Conservation (phyloP, 1,139 yeast genomes). For the Suhomyces choctaworum region DNA sequence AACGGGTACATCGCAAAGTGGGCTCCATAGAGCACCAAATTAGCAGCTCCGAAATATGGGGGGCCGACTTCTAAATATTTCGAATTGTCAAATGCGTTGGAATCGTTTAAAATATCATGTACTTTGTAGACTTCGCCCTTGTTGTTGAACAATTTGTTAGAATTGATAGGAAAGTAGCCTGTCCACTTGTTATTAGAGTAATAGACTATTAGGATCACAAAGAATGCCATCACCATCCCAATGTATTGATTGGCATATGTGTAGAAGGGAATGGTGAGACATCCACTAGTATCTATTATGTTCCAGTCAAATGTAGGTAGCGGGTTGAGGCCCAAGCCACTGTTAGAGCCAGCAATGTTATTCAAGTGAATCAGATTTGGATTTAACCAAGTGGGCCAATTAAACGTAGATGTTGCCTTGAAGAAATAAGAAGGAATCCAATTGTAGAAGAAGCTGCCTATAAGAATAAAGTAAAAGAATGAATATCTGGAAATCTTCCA, state of each 20-base stretch:
- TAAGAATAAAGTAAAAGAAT: slow-evolving; percentile 38
- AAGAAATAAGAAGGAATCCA: slow-evolving; percentile 47
- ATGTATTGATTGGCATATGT: slow-evolving; percentile 40
- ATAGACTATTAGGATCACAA: slow-evolving; percentile 46
- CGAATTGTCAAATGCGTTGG: slow-evolving; percentile 37
- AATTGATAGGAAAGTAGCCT: slow-evolving; percentile 55
- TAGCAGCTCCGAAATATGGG: slow-evolving; percentile 61
- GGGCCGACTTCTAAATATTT: slow-evolving; percentile 51
- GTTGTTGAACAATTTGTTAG: slow-evolving; percentile 49
- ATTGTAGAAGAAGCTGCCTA: slow-evolving; percentile 39
- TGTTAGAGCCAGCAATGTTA: slow-evolving; percentile 39
- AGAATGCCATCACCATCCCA: slow-evolving; percentile 47
- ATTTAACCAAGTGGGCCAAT: slow-evolving; percentile 51
- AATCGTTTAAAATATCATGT: slow-evolving; percentile 37
- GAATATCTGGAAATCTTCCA: slow-evolving; percentile 44
- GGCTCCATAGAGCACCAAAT: slow-evolving; percentile 53
- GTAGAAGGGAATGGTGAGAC: slow-evolving; percentile 47
- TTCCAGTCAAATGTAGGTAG: slow-evolving; percentile 50
- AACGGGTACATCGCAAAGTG: slow-evolving; percentile 61
- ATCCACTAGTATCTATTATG: slow-evolving; percentile 38
- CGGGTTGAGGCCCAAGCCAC: slow-evolving; percentile 47
- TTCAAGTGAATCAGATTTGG: slow-evolving; percentile 42
- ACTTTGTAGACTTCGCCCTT: slow-evolving; percentile 47
- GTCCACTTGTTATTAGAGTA: slow-evolving; percentile 54
- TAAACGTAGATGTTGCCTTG: slow-evolving; percentile 43